Evolutionary conservation across 345 rosid species (phyloP).

Genomic region (Cardamine occulta): DNA sequence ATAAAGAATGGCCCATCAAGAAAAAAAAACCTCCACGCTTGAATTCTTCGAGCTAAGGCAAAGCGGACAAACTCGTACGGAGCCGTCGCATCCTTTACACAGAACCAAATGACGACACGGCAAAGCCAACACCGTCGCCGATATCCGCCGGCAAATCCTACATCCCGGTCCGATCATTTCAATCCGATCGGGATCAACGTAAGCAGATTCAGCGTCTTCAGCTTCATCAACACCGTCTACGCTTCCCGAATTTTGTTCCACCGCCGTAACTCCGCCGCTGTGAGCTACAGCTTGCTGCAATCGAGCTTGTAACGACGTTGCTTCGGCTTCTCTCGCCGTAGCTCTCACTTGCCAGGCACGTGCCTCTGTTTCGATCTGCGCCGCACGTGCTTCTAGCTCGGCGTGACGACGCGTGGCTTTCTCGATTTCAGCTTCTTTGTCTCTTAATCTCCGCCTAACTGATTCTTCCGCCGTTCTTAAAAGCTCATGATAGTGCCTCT

Average conservation of each 20-base stretch:
- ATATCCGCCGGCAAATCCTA: conserved; percentile 57
- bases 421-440: conserved; percentile 75
- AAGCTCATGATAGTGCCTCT: conserved; percentile 76
- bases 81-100: conserved; percentile 71
- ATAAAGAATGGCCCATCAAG: conserved; percentile 40
- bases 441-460: conserved; percentile 57
- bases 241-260: conserved; percentile 23
- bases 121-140: conserved; percentile 75
- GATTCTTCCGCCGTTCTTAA: conserved; percentile 73
- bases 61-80: conserved; percentile 72
- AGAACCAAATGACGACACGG: conserved; percentile 92
- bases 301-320: conserved; percentile 76
- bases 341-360: conserved; percentile 93
- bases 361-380: conserved; percentile 74
- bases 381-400: conserved; percentile 84
- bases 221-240: conserved; percentile 28
- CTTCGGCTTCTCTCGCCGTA: conserved; percentile 73
- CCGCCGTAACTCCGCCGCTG: conserved; percentile 24
- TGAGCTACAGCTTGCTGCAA: conserved; percentile 66
- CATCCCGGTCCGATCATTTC: conserved; percentile 57
- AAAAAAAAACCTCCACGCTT: conserved; percentile 76
- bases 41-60: conserved; percentile 67
- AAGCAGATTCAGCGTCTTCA: conserved; percentile 91
- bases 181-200: conserved; percentile 73
- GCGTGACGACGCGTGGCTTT: conserved; percentile 74